These are phyloP conservation scores for Colletotrichum sp. DNA, from an alignment of 2,329 filamentous ascomycete genomes.

Conservation along the genomic window DNA sequence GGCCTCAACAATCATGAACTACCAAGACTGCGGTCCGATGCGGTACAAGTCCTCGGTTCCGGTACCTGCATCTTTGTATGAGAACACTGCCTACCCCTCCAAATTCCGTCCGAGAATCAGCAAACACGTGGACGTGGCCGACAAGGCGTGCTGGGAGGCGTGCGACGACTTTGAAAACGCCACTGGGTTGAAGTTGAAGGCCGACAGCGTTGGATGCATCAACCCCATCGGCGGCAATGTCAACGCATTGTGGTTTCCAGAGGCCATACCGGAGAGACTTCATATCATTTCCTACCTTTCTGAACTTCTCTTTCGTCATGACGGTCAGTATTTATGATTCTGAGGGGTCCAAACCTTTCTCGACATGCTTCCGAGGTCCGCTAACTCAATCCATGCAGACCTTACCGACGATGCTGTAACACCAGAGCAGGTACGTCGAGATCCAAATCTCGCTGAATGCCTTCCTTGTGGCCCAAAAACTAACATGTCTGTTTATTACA, in stretches of 20 bases:
- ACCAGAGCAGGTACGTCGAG: not conserved
- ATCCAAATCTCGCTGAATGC: not conserved
- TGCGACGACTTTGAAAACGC: not conserved
- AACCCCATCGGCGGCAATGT: not conserved
- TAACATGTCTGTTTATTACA: not conserved
- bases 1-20: not conserved
- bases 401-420: not conserved
- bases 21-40: not conserved
- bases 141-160: not conserved
- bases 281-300: not conserved
- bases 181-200: not conserved
- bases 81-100: not conserved
- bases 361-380: not conserved
- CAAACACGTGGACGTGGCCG: not conserved
- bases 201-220: not conserved
- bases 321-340: not conserved
- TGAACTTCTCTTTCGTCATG: not conserved
- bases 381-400: not conserved
- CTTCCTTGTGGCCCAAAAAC: not conserved
- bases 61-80: not conserved
- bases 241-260: not conserved
- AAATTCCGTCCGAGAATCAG: not conserved
- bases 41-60: not conserved
- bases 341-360: not conserved
- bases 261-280: not conserved